A percentile compares a stretch with the other conserved stretches of the same genome.
Conservation (phyloP, 2,329 filamentous ascomycete species). For the Arthroderma uncinatum region DNA sequence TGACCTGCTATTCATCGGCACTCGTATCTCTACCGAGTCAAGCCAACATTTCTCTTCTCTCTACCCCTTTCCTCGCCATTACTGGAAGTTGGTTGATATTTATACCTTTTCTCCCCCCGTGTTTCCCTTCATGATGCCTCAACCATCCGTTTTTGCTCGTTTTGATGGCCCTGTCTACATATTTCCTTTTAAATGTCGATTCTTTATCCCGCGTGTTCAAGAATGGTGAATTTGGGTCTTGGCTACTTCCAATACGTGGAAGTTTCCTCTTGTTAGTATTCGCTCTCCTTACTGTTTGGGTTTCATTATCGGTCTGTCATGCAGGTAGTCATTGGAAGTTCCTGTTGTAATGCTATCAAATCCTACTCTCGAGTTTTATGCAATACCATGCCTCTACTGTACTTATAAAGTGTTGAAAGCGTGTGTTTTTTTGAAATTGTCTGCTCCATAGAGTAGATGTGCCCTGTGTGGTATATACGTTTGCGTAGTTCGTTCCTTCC, state of each 20-base stretch:
- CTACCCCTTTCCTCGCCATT: background rate
- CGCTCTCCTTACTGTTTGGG: background rate
- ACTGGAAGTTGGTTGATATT: background rate
- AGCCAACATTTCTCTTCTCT: background rate
- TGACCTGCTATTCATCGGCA: background rate
- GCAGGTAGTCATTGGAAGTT: no score
- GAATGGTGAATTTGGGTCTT: background rate
- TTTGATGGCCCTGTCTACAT: background rate
- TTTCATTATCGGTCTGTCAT: background rate
- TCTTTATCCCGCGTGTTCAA: background rate
- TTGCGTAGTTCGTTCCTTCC: background rate
- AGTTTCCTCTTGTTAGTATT: background rate
- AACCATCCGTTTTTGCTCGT: background rate
- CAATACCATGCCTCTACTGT: background rate
- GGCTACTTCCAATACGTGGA: background rate
- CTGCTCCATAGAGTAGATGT: background rate
- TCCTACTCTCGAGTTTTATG: background rate
- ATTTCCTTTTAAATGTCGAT: background rate
- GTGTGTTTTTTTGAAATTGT: background rate
- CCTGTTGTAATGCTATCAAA: background rate
- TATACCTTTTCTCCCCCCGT: background rate
- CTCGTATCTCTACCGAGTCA: background rate
- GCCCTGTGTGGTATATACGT: background rate
- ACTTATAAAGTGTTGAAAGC: no score
- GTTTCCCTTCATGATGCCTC: constrained; percentile 13